Evolutionary conservation across 345 rosid species (phyloP), one percentile per base, ranked within the genome.

Genomic region (Arabis hirsuta): DNA sequence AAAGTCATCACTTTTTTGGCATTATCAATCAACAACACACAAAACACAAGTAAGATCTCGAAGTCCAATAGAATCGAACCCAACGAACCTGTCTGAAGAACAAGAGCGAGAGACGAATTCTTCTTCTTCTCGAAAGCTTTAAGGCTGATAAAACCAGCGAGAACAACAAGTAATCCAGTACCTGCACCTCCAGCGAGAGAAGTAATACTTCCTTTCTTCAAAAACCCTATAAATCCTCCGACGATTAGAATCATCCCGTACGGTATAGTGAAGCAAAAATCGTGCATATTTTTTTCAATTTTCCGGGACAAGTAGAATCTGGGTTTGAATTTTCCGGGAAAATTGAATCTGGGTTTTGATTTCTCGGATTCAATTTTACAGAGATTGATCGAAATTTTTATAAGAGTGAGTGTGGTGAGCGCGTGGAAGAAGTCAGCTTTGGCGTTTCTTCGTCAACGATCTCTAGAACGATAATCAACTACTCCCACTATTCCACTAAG

Each of bases 201-300:
- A 5, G 87, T 82, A 34, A 73, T 26, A 79, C 96, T 95, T 51
- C 92, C 86, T 84, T 83, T 95, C 84, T 79, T 91, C 16, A 82
- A 24, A 71, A 69, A 91, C 36, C 97, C 99, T 24, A 90, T 48
- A 9, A 80, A 73, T 7, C 99, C 99, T 14, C 97, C 97, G 29
- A 57, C 80, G 62, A 91, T 80, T 13, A 90, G 84, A 31, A 91
- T 72, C 80, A 95, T 56, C 31, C 96, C 97, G 73, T 95, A 94
- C 39, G 98, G 97, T 82, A 91, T 84, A 46, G 97, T 91, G 82
- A 94, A 83, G 82, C 96, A 94, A 76, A 94, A 94, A 77, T 94
- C 97, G 73, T 91, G 91, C 98, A 94, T 88, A 69, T 73, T 9
- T 42, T 82, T 71, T 73, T 56, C 6, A n/a, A 63, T 57, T 72